These are phyloP conservation scores for Saccharomycopsis schoenii DNA, from an alignment of 805 yeast genomes.

Conservation along the genomic window DNA sequence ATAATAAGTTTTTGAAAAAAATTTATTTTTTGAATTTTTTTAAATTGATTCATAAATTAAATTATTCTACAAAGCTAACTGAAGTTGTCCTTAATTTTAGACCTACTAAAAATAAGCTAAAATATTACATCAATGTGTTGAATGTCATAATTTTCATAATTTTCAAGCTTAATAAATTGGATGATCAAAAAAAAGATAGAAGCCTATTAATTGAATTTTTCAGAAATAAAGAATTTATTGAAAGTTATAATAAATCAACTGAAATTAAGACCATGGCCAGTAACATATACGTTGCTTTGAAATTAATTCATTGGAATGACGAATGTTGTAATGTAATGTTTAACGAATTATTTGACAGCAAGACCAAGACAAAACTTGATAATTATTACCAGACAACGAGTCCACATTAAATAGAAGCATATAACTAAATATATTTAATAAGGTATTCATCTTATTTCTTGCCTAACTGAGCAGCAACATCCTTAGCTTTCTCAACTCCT, in stretches of 20 bases:
- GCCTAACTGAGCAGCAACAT: constrained; percentile 53
- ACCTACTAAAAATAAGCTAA: background rate
- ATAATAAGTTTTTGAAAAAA: background rate
- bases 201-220: background rate
- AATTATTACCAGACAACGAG: background rate
- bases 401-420: background rate
- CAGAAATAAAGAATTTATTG: background rate
- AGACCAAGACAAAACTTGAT: background rate
- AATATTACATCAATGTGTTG: background rate
- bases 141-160: background rate
- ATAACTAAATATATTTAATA: too few species aligned
- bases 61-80: background rate
- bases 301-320: background rate
- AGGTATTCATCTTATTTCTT: constrained; percentile 29
- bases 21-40: background rate
- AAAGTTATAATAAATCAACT: background rate
- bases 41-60: background rate
- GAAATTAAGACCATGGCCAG: background rate
- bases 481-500: constrained; percentile 89
- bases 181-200: background rate
- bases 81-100: background rate
- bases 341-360: background rate
- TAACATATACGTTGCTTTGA: background rate
- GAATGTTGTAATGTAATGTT: background rate
- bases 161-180: background rate